Evolutionary conservation across 2,329 filamentous ascomycete genomes (phyloP), one percentile per base, ranked within the genome.

Genomic region (Onygenales sp.): DNA sequence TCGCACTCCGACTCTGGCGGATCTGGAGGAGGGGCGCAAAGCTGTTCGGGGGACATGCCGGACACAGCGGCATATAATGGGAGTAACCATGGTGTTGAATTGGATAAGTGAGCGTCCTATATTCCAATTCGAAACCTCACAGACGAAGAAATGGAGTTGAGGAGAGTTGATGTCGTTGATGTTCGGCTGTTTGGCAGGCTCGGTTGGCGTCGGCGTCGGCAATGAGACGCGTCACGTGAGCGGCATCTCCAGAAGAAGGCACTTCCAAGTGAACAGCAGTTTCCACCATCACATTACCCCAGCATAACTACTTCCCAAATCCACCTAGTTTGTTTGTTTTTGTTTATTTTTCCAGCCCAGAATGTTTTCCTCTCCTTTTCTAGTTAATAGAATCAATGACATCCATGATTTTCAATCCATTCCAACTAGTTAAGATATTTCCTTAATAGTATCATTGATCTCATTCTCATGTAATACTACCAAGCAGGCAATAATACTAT

Each of bases 1-100:
- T 73, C 75, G 67, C 64, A 67, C 63, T 46, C 61, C 57, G 46
- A 47, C 52, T 36, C 33, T 53, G 42, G 52, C 47, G 52, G 42
- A 45, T 46, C 43, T 56, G 21, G 51, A 32, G 42, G 50, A 54
- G 14, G 53, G n/a, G 21, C 42, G 47, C 9, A 48, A n/a, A 6
- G 21, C 42, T 32, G 52, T 47, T 45, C 51, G 42, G 10, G 50
- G 54, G 14, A 45, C 53, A 52, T 51, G 57, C n/a, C 47, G 49
- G 6, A 52, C 47, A 36, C 52, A 54, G 36, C 57, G 57, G 17
- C 54, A 42, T 8, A 61, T 47, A 31, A 63, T 53, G 14, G 54
- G 58, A 6, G 58, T 46, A 39, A 60, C 51, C 59, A 61, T 63
- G 33, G 14, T 42, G 33, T 52, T 27, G 44, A 53, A 43, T 6